Evolutionary conservation across 2,329 filamentous ascomycete genomes (phyloP), one percentile per base, ranked within the genome.

Genomic region (Verticillium tricorpus): DNA sequence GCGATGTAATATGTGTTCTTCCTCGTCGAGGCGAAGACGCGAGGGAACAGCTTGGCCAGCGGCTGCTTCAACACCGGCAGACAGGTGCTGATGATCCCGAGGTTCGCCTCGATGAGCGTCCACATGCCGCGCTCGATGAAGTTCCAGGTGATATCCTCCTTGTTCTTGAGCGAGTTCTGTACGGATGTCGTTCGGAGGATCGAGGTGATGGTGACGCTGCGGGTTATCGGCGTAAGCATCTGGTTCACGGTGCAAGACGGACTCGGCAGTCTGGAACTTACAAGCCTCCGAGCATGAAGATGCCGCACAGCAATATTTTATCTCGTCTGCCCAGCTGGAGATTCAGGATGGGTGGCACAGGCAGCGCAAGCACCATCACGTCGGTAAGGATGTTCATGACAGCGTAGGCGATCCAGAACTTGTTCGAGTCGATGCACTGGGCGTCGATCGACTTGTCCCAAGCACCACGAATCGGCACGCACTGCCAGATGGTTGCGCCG

Each of bases 361-460:
- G 75, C 19, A 77, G 64, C 2, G 66, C 72, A 19, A 79, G 68
- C 5, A 78, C 71, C 55, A 79, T 64, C 0, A 79, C 65, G 37
- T 80, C 78, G 11, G 76, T 78, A 8, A 78, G 45, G 35, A 80
- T 78, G 17, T 74, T 78, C 17, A 79, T 65, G 1, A 69, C 70
- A 2, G 76, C 72, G 12, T 68, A 70, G 14, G 72, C 65, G 4
- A 78, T 70, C 61, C 76, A 76, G 56, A 65, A 65, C n/a, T 56
- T 59, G 1, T 55, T 62, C 52, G 67, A 66, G 17, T 72, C 64
- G 39, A 79, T 70, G 52, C 77, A 79, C 5, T 69, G 71, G 1
- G 69, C 69, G 11, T 63, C 62, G 1, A 63, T 15, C 5, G 56
- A 12, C 3, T 58, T 28, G 6, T 74, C 64, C 72, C 76, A 79